Conservation (phyloP, 2,329 filamentous ascomycete species). For the Stylonectria norvegica region DNA sequence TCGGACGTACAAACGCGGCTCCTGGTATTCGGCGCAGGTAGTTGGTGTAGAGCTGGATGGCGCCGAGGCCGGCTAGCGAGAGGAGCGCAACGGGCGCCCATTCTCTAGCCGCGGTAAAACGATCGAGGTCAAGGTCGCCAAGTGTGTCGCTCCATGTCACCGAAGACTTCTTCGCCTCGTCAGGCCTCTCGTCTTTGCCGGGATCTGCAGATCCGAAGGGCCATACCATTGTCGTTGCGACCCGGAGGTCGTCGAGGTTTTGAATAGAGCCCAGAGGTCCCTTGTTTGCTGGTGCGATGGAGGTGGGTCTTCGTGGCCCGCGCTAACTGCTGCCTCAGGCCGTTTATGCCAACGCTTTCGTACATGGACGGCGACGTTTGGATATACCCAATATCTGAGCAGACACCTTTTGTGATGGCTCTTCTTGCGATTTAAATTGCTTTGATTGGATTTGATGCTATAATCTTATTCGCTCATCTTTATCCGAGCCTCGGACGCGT, state of each 20-base stretch:
- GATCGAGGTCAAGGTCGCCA: conserved; percentile 19
- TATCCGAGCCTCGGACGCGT: conserved; percentile 11
- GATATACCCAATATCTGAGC: too few species aligned
- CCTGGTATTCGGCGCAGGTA: conserved; percentile 84
- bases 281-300: conserved; percentile 6
- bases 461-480: conserved; percentile 26
- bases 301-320: conserved; percentile 15
- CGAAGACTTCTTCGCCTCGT: conserved; percentile 22
- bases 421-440: conserved; percentile 1
- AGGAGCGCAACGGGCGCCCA: conserved; percentile 39
- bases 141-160: conserved; percentile 41
- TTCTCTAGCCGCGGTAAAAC: conserved; percentile 35
- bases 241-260: conserved; percentile 21
- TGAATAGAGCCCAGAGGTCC: conserved; percentile 2
- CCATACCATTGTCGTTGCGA: conserved; percentile 39
- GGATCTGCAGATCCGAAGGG: conserved; percentile 35
- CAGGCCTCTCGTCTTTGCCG: conserved; percentile 20
- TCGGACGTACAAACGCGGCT: conserved; percentile 69
- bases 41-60: conserved; percentile 59
- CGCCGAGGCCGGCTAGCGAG: conserved; percentile 37
- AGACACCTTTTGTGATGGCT: too few species aligned
- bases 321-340: conserved; percentile 26
- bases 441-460: conserved; percentile 16
- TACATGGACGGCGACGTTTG: too few species aligned
- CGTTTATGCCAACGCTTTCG: too few species aligned